phyloP scores from a whole-genome alignment of 305 asterid species.

The Solanum hybrid region DNA sequence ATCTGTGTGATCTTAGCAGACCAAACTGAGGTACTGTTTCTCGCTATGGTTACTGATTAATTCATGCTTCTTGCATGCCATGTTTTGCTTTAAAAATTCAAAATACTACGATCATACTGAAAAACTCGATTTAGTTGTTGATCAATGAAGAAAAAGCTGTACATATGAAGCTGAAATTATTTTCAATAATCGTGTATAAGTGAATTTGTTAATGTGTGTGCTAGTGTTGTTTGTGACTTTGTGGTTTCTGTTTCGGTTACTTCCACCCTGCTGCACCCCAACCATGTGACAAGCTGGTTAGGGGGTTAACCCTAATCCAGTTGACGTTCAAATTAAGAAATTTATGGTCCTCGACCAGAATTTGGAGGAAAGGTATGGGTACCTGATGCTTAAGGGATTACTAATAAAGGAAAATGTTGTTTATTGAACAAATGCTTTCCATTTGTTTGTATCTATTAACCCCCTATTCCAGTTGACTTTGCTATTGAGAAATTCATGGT shows the following conservation, averaged over 20 bases:
- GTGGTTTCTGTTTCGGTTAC: neutral
- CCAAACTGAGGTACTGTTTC: slow-evolving; percentile 74
- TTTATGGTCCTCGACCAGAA: neutral
- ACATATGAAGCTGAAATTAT: neutral
- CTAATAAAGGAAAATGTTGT: neutral
- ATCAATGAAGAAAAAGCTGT: neutral
- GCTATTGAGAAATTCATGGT: neutral
- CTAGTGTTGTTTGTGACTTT: neutral
- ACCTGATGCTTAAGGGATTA: neutral
- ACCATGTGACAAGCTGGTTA: neutral
- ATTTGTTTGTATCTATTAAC: neutral
- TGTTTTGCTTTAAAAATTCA: neutral
- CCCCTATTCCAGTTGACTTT: slow-evolving; percentile 1
- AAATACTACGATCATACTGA: neutral
- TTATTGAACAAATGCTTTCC: neutral
- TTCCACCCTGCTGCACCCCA: neutral
- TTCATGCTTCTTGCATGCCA: neutral
- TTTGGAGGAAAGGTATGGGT: neutral
- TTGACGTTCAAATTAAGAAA: neutral
- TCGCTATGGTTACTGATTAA: neutral
- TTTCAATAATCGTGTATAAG: neutral
- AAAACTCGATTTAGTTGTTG: neutral
- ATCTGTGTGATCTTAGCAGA: slow-evolving; percentile 75
- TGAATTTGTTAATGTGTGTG: neutral
- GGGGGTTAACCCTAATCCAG: neutral